Base-by-base conservation (phyloP, 768 basidiomycete species). In the Macrolepiota fuliginosa region DNA sequence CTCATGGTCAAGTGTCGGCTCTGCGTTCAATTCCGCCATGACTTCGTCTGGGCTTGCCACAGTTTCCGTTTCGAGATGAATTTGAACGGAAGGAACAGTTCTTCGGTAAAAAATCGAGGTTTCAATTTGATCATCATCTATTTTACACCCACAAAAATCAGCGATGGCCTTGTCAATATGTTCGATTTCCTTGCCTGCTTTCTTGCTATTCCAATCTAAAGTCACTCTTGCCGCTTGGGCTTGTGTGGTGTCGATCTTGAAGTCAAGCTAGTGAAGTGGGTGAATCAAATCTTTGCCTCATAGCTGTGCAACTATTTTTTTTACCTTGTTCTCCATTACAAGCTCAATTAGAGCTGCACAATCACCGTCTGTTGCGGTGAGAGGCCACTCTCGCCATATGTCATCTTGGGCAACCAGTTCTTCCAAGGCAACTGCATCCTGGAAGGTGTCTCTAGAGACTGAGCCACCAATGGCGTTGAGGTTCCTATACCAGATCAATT, bases 141-240 rank as follows among this genome's bases (percentile, higher is more conserved):
- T 42, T 46, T 36, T 15, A 32, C n/a, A 19, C 24, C 45, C 27
- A 46, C 42, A 37, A 56, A 32, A 10, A 19, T 37, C n/a, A 58
- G 37, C 19, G 22, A 54, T 11, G 2, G 47, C 6, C 25, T 15
- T 51, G 58, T 19, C 46, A 19, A 13, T 17, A 19, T 9, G 15
- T 32, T 37, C 4, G 36, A 39, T 39, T 32, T 7, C 70, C 79
- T 58, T 63, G 90, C 92, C 91, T 65, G 90, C 89, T 80, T 92
- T 92, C 76, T 93, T 93, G 72, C 92, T 96, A 66, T 92, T 92
- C 84, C 89, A 93, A 68, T 93, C 91, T 37, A 90, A 75, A 11
- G 71, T 75, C 25, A 77, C 70, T 6, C 88, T 82, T 40, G 85
- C 81, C 4, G 77, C 74, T 63, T 81, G 84, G 12, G 88, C 77